Evolutionary conservation across 805 yeast genomes (phyloP), one percentile per base, ranked within the genome.

Genomic region (Metschnikowia shivogae): DNA sequence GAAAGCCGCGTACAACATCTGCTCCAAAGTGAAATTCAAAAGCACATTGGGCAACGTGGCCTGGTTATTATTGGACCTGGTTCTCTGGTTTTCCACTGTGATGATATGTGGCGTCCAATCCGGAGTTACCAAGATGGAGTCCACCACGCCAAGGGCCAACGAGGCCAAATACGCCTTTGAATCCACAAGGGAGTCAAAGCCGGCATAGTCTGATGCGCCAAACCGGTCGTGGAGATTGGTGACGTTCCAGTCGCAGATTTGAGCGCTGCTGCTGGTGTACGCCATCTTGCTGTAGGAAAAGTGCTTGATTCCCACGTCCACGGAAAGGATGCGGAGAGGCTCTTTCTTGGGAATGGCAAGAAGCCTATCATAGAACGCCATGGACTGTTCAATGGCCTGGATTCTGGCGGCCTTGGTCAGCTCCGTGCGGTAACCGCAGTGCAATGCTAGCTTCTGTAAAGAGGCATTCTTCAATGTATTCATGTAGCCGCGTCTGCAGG

Each of bases 231-330:
- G 58, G 19, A 65, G 57, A 44, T 66, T 55, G 12, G 54, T n/a
- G 34, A 61, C 64, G 27, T 50, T 48, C 71, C 71, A 66, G 14
- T 44, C 47, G 27, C 36, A 19, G 9, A 50, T 32, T 6, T 38
- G 26, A 4, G 44, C 49, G 27, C 13, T 17, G n/a, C 22, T 28
- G 6, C 20, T 31, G 19, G 31, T 42, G 46, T 46, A 51, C 13
- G 46, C 48, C 22, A 34, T 44, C n/a, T 61, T 56, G 52, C 74
- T 69, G 36, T 62, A 68, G 7, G 73, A 61, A 47, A 71, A 68
- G 56, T 71, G 70, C 54, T 68, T 69, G 44, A 70, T 49, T 6
- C 76, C 76, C 10, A 71, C 61, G 47, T 71, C 76, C 7, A 71
- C 57, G 20, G 72, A 58, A 3, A 68, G 43, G 9, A 61, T 34